Percentiles rank a stretch among this genome's conserved stretches.
Evolutionary conservation across 306 rosid species (phyloP).

Genomic region (Hippophae tibetana): DNA sequence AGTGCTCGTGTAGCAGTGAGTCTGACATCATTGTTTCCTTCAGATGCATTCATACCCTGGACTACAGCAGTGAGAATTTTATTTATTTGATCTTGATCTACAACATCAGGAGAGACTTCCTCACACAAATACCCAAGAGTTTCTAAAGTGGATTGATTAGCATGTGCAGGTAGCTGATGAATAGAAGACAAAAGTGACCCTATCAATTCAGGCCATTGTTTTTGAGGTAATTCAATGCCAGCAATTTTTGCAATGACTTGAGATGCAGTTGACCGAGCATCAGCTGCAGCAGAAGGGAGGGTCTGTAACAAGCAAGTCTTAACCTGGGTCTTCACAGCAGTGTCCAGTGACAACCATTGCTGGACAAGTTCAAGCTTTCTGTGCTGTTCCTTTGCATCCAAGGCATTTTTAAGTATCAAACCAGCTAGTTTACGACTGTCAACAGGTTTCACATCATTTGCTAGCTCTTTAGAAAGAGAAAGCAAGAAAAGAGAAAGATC

Average conservation of each 20-base stretch:
- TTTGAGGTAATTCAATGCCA: constrained; percentile 80
- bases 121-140: constrained; percentile 89
- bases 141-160: constrained; percentile 79
- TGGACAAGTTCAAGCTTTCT: constrained; percentile 72
- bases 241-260: constrained; percentile 88
- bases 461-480: constrained; percentile 71
- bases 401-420: constrained; percentile 71
- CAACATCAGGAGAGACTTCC: constrained; percentile 70
- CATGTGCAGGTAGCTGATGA: constrained; percentile 70
- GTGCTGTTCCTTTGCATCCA: constrained; percentile 84
- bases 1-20: constrained; percentile 80
- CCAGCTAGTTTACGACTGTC: constrained; percentile 89
- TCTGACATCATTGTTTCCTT: constrained; percentile 68
- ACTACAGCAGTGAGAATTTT: constrained; percentile 85
- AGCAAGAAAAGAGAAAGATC: constrained; percentile 72
- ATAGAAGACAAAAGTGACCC: constrained; percentile 66
- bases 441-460: constrained; percentile 73
- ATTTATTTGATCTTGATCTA: constrained; percentile 84
- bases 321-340: constrained; percentile 53
- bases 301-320: constrained; percentile 65
- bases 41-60: constrained; percentile 78
- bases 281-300: constrained; percentile 48
- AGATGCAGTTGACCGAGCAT: constrained; percentile 78
- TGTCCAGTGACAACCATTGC: constrained; percentile 70
- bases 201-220: constrained; percentile 85